Base-by-base conservation (phyloP, 2,329 filamentous ascomycete species). In the Zymoseptoria brevis region DNA sequence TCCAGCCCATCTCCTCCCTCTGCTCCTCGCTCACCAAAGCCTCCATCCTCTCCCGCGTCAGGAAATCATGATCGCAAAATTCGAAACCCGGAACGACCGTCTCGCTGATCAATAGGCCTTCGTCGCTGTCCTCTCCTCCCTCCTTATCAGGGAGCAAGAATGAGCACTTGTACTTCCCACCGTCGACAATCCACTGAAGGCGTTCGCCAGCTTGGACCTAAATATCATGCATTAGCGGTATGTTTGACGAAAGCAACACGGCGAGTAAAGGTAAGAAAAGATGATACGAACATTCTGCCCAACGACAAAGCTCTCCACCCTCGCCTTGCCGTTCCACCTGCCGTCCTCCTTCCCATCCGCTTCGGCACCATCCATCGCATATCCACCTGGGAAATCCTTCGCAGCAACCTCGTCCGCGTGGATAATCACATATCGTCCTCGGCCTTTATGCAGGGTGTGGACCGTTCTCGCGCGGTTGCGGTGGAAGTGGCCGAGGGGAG, bases 51-150 rank as follows among this genome's bases (percentile, higher is more conserved):
- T 81, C 76, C 13, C 69, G 70, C 4, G 75, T 77, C 66, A 89
- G 75, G 66, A 89, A 89, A 68, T 87, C 83, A 70, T 88, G 84
- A 70, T 88, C 85, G 59, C 76, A 77, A 64, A 78, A 87, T 67
- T 87, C 85, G 66, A 88, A 88, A 0, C 86, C 86, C 0, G 86
- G 85, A 7, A 87, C 78, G 1, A 87, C 85, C 0, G 83, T 87
- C 75, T 89, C 85, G 53, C 81, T 84, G 60, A 89, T 87, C 73
- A 89, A 74, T 65, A 87, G 70, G 0, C 82, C 83, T 19, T 75
- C 76, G 45, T 74, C 75, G 45, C 71, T 74, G 24, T 64, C 67
- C 4, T 68, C 66, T 2, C 65, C 71, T 21, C 68, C 71, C 50
- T 72, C 72, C 8, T 68, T 71, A 55, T 80, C 78, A 1, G 79